Evolutionary conservation across 106 monocot species (phyloP).

Genomic region (Agapanthus africanus): DNA sequence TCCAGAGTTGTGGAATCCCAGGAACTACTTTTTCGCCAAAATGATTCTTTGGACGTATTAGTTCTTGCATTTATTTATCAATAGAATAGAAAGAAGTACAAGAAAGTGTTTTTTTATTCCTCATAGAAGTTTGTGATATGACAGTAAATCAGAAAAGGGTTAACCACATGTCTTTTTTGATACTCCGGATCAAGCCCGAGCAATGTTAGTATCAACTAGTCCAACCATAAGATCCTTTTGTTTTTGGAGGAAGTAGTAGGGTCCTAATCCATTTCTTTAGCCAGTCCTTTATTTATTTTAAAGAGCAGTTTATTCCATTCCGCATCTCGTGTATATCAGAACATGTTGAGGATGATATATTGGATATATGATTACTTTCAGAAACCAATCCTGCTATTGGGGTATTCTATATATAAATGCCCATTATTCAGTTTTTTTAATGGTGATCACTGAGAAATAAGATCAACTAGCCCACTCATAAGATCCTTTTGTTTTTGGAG

Average conservation of each 20-base stretch:
- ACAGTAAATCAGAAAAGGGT: neutral
- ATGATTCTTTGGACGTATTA: neutral
- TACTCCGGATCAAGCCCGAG: neutral
- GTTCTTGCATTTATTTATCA: neutral
- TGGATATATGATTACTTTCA: neutral
- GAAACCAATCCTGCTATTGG: neutral
- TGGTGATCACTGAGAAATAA: too few species aligned
- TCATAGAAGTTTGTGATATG: neutral
- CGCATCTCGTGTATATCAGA: neutral
- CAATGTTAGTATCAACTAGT: neutral
- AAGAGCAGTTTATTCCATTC: neutral
- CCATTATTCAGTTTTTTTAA: too few species aligned
- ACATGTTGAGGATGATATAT: neutral
- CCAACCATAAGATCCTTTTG: neutral
- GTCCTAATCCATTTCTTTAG: neutral
- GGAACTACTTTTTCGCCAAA: neutral
- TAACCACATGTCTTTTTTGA: neutral
- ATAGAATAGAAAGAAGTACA: neutral
- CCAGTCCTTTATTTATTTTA: neutral
- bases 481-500: too few species aligned
- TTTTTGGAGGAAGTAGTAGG: too few species aligned
- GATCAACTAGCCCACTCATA: too few species aligned
- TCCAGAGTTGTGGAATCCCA: neutral
- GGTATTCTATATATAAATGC: neutral
- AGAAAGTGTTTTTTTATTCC: neutral